Evolutionary conservation across 169 alveolate genomes (phyloP).

Genomic region (Plasmodium billcollinsi): DNA sequence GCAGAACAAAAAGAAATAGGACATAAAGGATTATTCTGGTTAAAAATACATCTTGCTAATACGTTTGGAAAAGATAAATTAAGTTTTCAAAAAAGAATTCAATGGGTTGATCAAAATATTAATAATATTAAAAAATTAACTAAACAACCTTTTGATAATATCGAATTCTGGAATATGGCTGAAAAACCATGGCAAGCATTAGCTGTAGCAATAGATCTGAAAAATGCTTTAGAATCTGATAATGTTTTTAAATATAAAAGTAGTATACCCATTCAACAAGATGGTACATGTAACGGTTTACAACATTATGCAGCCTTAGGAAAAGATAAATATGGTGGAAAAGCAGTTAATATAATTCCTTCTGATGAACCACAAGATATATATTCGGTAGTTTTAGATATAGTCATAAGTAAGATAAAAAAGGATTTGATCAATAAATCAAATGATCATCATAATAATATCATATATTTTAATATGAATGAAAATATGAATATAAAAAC

Average conservation of each 20-base stretch:
- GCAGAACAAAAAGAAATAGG: constrained; percentile 93
- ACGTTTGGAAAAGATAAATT: constrained; percentile 94
- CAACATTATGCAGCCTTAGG: constrained; percentile 98
- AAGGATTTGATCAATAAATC: constrained; percentile 39
- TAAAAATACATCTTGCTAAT: constrained; percentile 95
- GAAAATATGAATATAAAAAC: no score
- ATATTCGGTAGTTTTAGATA: constrained; percentile 92
- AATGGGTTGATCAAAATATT: constrained; percentile 88
- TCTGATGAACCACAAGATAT: constrained; percentile 96
- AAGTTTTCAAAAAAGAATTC: constrained; percentile 88
- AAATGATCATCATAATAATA: neutral
- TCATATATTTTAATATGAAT: no score
- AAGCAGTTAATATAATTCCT: constrained; percentile 94
- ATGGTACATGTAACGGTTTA: constrained; percentile 98
- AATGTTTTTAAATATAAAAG: constrained; percentile 90
- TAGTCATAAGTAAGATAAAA: constrained; percentile 80
- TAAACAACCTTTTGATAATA: constrained; percentile 88
- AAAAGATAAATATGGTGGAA: constrained; percentile 95
- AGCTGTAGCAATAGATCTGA: constrained; percentile 91
- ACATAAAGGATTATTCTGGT: constrained; percentile 95
- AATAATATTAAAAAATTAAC: constrained; percentile 82
- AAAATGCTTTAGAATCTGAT: constrained; percentile 86
- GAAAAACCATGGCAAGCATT: constrained; percentile 97
- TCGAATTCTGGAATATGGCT: constrained; percentile 90
- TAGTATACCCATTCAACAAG: constrained; percentile 96